Percentiles rank a stretch among this genome's conserved stretches.
These are phyloP conservation scores for Xylaria telfairii DNA, from an alignment of 495 filamentous ascomycete species.

Conservation along the genomic window DNA sequence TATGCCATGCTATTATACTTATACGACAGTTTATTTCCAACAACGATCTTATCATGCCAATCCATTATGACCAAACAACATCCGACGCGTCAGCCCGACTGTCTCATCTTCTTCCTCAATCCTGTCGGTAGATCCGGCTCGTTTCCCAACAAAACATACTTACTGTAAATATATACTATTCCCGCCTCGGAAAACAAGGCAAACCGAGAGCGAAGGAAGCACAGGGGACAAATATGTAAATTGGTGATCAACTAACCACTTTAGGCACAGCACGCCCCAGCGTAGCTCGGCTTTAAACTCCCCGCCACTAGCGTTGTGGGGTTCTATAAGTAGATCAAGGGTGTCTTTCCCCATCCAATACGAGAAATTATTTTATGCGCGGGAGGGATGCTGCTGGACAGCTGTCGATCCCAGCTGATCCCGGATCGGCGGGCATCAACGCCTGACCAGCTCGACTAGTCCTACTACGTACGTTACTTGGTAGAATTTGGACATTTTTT, in stretches of 20 bases:
- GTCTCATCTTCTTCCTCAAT: not conserved
- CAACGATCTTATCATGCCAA: not conserved
- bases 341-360: slow-evolving; percentile 16
- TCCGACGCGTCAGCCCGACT: not conserved
- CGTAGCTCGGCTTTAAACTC: slow-evolving; percentile 8
- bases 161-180: too few species aligned
- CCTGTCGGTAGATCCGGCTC: not conserved
- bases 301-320: slow-evolving; percentile 11
- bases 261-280: not conserved
- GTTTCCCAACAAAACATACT: not conserved
- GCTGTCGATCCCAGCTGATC: slow-evolving; percentile 13
- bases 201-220: not conserved
- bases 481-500: too few species aligned
- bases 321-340: slow-evolving; percentile 15
- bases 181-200: not conserved
- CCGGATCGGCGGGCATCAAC: not conserved
- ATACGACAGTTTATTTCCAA: not conserved
- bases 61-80: not conserved
- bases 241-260: not conserved
- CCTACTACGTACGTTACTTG: too few species aligned
- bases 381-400: not conserved
- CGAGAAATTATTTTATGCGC: slow-evolving; percentile 12
- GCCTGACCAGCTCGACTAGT: not conserved
- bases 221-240: not conserved
- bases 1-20: not conserved